Percentiles rank a stretch among this genome's conserved stretches.
Evolutionary conservation across 2,329 filamentous ascomycete species (phyloP).

Genomic region (Emmonsiellopsis sp.): DNA sequence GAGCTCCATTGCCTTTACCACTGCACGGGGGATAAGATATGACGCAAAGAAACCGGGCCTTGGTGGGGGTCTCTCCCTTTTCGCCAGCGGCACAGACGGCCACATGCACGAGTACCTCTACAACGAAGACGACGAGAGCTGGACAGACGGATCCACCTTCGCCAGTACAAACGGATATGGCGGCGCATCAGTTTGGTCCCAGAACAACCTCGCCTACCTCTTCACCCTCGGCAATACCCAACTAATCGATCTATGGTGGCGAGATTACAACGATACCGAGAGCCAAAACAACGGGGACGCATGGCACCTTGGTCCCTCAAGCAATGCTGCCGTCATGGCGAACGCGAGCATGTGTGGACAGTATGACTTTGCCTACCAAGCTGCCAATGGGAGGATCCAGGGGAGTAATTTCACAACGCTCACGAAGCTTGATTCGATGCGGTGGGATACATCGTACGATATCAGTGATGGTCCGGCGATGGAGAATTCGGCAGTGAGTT

Average conservation of each 20-base stretch:
- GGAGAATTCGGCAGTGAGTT: neutral
- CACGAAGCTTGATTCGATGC: neutral
- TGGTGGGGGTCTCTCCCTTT: neutral
- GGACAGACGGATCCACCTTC: neutral
- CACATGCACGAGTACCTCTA: neutral
- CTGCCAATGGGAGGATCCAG: neutral
- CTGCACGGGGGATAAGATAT: neutral
- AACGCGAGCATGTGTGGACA: neutral
- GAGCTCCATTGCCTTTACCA: neutral
- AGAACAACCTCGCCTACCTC: neutral
- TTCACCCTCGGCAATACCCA: neutral
- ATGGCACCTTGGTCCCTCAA: neutral
- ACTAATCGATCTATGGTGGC: neutral
- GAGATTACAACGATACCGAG: neutral
- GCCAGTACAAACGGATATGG: neutral
- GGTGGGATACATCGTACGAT: neutral
- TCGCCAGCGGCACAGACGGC: neutral
- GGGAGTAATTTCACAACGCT: neutral
- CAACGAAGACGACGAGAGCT: neutral
- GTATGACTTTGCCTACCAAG: neutral
- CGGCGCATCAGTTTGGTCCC: neutral
- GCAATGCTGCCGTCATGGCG: neutral
- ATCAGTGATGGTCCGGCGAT: neutral
- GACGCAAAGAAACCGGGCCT: neutral
- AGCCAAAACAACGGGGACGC: neutral